These are phyloP conservation scores for Arthrinium puccinioides DNA, from an alignment of 2,329 filamentous ascomycete genomes.

Conservation along the genomic window DNA sequence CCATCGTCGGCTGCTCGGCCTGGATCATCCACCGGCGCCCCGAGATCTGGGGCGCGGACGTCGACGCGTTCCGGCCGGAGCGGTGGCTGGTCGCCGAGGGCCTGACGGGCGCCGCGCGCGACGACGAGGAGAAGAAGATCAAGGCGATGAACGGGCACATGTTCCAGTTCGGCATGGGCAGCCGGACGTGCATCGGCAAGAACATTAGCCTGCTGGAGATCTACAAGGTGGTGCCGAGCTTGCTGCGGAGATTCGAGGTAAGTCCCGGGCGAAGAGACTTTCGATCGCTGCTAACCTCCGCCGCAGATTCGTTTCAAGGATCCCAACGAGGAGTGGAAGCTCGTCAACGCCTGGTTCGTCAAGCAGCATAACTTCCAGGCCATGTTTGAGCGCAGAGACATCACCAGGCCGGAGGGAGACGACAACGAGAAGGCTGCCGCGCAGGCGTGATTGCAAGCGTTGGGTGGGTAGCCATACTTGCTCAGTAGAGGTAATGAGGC, in stretches of 20 bases:
- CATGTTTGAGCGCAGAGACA: slow-evolving; percentile 33
- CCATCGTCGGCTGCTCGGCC: slow-evolving; percentile 66
- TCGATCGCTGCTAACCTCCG: not conserved
- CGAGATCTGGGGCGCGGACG: slow-evolving; percentile 62
- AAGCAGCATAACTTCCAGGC: slow-evolving; percentile 50
- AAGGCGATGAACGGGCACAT: slow-evolving; percentile 63
- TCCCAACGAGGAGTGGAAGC: slow-evolving; percentile 47
- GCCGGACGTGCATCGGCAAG: slow-evolving; percentile 63
- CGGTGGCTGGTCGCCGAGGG: slow-evolving; percentile 48
- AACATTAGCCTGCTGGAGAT: slow-evolving; percentile 58
- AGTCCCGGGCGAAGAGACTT: slow-evolving; percentile 10
- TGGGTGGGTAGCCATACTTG: too few species aligned
- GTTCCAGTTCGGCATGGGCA: slow-evolving; percentile 68
- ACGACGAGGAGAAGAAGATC: slow-evolving; percentile 43
- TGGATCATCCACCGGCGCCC: slow-evolving; percentile 66
- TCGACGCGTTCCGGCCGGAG: slow-evolving; percentile 61
- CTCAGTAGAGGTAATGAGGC: too few species aligned
- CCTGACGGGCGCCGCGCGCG: slow-evolving; percentile 12
- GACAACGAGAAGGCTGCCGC: not conserved
- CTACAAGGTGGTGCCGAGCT: slow-evolving; percentile 53
- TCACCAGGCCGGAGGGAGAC: slow-evolving; percentile 28
- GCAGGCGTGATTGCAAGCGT: too few species aligned
- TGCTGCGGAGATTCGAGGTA: slow-evolving; percentile 59
- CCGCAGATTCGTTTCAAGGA: slow-evolving; percentile 45
- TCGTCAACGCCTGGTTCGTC: slow-evolving; percentile 57